These are phyloP conservation scores for Acephala macrosclerotiorum DNA, from an alignment of 2,329 filamentous ascomycete genomes.

Conservation along the genomic window DNA sequence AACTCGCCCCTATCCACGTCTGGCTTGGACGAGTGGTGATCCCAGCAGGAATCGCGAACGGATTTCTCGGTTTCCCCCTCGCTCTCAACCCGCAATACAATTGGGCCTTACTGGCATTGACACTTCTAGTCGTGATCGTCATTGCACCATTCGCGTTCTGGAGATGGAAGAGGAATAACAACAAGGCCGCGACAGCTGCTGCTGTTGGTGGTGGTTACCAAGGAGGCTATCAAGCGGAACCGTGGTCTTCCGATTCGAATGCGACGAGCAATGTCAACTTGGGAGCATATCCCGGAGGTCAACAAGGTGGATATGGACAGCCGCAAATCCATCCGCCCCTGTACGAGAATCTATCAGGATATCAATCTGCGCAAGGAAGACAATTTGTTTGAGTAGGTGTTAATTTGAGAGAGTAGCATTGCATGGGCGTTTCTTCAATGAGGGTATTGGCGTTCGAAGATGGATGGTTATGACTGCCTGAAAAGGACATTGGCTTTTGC, in stretches of 20 bases:
- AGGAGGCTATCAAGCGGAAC: conserved; percentile 5
- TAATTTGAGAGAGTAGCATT: background rate
- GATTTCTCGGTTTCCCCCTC: conserved; percentile 65
- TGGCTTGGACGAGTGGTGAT: conserved; percentile 64
- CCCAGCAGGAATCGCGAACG: conserved; percentile 61
- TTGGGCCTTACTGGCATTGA: conserved; percentile 55
- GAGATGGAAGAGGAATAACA: conserved; percentile 3
- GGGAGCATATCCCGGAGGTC: background rate
- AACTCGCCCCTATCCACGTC: conserved; percentile 60
- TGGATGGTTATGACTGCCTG: background rate
- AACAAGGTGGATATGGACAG: background rate
- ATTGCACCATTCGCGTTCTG: conserved; percentile 25
- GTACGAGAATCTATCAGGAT: conserved; percentile 1
- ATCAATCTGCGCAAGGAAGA: background rate
- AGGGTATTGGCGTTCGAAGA: conserved; percentile 2
- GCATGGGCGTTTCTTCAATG: background rate
- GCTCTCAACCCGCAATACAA: conserved; percentile 57
- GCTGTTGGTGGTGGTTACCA: background rate
- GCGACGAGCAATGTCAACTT: conserved; percentile 2
- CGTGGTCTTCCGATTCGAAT: background rate
- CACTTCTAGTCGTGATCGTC: conserved; percentile 52
- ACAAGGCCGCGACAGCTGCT: background rate
- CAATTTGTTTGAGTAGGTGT: background rate
- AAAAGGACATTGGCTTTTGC: background rate
- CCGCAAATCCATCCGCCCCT: conserved; percentile 1